Evolutionary conservation across 768 basidiomycete genomes (phyloP).

Genomic region (Tricholoma terreum): DNA sequence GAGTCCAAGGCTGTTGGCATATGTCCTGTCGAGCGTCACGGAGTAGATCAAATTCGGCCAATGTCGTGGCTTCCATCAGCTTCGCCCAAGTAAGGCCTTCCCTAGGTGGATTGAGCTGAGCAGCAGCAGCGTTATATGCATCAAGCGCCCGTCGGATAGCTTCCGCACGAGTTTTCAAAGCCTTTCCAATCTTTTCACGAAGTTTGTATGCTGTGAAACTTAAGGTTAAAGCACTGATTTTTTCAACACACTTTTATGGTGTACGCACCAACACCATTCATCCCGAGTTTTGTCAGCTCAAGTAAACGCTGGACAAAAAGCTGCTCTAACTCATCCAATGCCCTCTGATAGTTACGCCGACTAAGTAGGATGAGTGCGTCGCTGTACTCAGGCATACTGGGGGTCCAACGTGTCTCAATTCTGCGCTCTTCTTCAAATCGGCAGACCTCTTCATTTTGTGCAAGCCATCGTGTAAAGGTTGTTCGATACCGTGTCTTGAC

Average conservation of each 20-base stretch:
- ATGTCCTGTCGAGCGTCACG: not conserved
- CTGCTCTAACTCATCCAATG: slow-evolving; percentile 29
- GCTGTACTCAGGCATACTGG: slow-evolving; percentile 20
- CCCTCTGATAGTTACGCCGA: slow-evolving; percentile 20
- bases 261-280: slow-evolving; percentile 12
- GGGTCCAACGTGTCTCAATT: slow-evolving; percentile 26
- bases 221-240: no score
- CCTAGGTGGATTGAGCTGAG: not conserved
- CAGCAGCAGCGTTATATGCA: slow-evolving; percentile 30
- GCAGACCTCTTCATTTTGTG: slow-evolving; percentile 14
- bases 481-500: slow-evolving; percentile 21
- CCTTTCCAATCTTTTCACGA: slow-evolving; percentile 31
- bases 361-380: slow-evolving; percentile 14
- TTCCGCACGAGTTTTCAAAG: slow-evolving; percentile 24
- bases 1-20: not conserved
- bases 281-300: slow-evolving; percentile 36
- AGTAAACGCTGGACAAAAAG: slow-evolving; percentile 34
- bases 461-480: slow-evolving; percentile 16
- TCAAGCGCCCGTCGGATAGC: slow-evolving; percentile 31
- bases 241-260: no score
- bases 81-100: not conserved
- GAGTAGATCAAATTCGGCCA: slow-evolving; percentile 4
- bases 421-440: slow-evolving; percentile 22
- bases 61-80: not conserved
- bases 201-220: slow-evolving; percentile 30